phyloP scores from a whole-genome alignment of 495 filamentous ascomycete species.

The Amniculicola lignicola region DNA sequence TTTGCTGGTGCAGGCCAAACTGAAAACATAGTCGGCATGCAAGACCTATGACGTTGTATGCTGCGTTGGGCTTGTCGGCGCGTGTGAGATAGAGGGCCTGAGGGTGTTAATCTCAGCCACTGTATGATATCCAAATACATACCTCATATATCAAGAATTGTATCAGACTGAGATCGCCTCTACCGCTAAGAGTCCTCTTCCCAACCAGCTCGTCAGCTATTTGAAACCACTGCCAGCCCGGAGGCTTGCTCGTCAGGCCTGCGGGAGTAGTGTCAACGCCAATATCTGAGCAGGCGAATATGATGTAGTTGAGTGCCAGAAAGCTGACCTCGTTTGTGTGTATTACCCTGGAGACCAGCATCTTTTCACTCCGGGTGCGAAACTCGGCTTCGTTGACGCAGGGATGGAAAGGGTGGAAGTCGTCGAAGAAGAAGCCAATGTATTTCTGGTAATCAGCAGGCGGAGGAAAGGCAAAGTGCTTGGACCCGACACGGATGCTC shows the following conservation, averaged over 20 bases:
- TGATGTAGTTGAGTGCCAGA: conserved; percentile 27
- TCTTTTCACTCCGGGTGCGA: conserved; percentile 16
- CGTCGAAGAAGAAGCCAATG: conserved; percentile 22
- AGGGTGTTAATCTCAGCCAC: neutral
- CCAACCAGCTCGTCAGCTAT: conserved; percentile 23
- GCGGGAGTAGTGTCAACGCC: neutral
- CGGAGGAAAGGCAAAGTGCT: conserved; percentile 10
- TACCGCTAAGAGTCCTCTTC: conserved; percentile 10
- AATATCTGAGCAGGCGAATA: conserved; percentile 24
- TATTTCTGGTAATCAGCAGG: conserved; percentile 20
- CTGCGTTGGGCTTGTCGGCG: conserved; percentile 25
- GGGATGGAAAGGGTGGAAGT: conserved; percentile 14
- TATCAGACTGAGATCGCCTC: conserved; percentile 24
- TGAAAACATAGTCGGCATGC: conserved; percentile 26
- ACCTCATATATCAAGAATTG: conserved; percentile 26
- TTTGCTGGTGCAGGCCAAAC: conserved; percentile 27
- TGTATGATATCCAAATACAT: neutral
- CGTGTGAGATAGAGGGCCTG: conserved; percentile 20
- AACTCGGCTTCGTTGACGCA: conserved; percentile 27
- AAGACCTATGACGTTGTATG: conserved; percentile 27
- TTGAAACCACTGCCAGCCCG: conserved; percentile 29
- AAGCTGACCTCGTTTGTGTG: conserved; percentile 1
- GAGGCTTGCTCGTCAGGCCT: neutral
- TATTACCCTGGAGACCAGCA: conserved; percentile 3
- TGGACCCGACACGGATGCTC: conserved; percentile 9